Percentiles rank a stretch among this genome's conserved stretches.
Conservation (phyloP, 106 monocot genomes). For the Phalaenopsis aphrodite region DNA sequence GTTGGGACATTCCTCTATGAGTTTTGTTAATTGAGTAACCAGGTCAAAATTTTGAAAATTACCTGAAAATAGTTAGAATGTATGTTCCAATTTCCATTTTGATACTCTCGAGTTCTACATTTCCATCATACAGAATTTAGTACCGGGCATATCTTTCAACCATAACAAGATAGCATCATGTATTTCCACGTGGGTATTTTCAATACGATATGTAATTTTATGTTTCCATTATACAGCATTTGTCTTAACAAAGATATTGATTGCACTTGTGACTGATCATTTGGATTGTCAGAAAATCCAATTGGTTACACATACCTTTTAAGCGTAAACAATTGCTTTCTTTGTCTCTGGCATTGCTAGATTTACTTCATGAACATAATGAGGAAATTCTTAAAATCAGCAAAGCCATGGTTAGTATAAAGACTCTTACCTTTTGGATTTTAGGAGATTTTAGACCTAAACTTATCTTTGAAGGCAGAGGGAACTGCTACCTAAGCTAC, state of each 20-base stretch:
- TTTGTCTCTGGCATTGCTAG: not conserved
- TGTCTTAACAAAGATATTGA: not conserved
- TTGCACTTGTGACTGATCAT: conserved; percentile 1
- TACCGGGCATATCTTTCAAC: too few species aligned
- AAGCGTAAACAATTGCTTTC: not conserved
- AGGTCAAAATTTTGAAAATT: not conserved
- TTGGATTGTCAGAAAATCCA: not conserved
- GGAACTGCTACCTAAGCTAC: too few species aligned
- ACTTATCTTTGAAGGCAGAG: too few species aligned
- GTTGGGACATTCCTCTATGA: not conserved
- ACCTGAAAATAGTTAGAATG: not conserved
- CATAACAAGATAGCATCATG: too few species aligned
- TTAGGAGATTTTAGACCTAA: too few species aligned
- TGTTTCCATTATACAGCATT: not conserved
- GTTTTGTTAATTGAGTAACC: not conserved
- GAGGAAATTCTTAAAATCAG: too few species aligned
- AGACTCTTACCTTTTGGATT: too few species aligned
- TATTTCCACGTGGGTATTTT: not conserved
- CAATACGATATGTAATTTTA: not conserved
- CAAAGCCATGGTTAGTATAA: too few species aligned
- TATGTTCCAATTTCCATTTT: not conserved
- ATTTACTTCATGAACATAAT: too few species aligned
- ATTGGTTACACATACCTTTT: not conserved
- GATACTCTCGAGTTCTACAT: not conserved
- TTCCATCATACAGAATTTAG: not conserved